phyloP scores from a whole-genome alignment of 192 early-diverging fungal species.

The Backusella parvicylindrica region DNA sequence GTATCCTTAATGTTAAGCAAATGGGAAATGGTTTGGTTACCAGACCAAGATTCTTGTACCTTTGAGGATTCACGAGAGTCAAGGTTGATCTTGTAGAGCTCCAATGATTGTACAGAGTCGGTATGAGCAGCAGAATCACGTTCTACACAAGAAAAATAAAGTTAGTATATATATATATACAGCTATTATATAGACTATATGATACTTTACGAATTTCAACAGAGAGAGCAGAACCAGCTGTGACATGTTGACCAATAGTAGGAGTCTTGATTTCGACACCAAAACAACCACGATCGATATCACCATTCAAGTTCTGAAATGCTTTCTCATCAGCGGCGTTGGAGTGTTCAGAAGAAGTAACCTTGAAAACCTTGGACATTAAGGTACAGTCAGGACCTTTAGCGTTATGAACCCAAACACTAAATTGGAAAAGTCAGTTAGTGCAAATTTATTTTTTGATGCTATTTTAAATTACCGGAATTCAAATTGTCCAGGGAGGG shows the following conservation, averaged over 20 bases:
- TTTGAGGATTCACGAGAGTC: constrained; percentile 13
- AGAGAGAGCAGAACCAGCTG: not conserved
- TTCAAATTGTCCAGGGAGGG: constrained; percentile 33
- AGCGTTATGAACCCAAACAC: constrained; percentile 30
- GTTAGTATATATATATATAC: not conserved
- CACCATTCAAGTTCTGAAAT: constrained; percentile 9
- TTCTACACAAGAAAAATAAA: not conserved
- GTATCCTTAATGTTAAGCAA: constrained; percentile 34
- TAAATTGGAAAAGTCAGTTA: not conserved
- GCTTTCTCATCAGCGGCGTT: constrained; percentile 21
- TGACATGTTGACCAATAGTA: constrained; percentile 6
- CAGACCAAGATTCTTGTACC: constrained; percentile 25
- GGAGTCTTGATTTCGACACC: constrained; percentile 24
- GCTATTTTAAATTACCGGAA: constrained; percentile 24
- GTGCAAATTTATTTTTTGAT: not conserved
- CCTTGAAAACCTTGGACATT: constrained; percentile 37
- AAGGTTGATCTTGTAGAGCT: constrained; percentile 23
- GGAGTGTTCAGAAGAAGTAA: constrained; percentile 9
- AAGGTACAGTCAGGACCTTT: constrained; percentile 32
- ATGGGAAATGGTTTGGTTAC: constrained; percentile 16
- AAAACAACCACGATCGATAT: constrained; percentile 34
- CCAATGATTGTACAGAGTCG: constrained; percentile 15
- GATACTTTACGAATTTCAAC: constrained; percentile 16
- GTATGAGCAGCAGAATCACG: constrained; percentile 34
- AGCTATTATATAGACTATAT: not conserved